A percentile compares a stretch with the other conserved stretches of the same genome.
These are phyloP conservation scores for Cyclotella choctawhatcheeana DNA, from an alignment of 108 stramenopile genomes.

Conservation along the genomic window DNA sequence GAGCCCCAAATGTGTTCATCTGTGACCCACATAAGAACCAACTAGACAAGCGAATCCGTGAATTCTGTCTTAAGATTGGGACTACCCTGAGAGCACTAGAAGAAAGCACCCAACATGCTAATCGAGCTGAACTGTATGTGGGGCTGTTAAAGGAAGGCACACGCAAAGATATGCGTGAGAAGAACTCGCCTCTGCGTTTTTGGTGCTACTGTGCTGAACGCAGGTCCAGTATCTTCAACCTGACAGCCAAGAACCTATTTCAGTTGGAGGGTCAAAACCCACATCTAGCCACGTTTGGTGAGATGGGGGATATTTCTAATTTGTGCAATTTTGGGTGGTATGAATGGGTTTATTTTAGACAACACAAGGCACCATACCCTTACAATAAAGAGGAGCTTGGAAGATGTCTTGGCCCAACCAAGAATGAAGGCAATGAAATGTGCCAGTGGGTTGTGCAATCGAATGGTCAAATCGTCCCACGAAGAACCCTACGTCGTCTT, in stretches of 20 bases:
- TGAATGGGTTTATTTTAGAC: constrained; percentile 49
- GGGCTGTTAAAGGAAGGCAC: constrained; percentile 49
- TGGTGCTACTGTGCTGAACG: constrained; percentile 60
- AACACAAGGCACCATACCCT: constrained; percentile 1
- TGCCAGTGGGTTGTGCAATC: neutral
- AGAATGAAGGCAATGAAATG: constrained; percentile 23
- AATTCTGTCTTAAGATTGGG: constrained; percentile 32
- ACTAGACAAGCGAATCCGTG: neutral
- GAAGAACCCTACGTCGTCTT: neutral
- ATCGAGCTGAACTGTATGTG: constrained; percentile 46
- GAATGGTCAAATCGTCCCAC: neutral
- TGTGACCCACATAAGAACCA: constrained; percentile 31
- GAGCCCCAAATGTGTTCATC: constrained; percentile 42
- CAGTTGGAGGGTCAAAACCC: constrained; percentile 45
- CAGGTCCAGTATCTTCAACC: constrained; percentile 35
- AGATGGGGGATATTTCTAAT: constrained; percentile 50
- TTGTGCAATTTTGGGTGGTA: constrained; percentile 52
- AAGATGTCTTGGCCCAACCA: constrained; percentile 43
- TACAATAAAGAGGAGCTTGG: constrained; percentile 17
- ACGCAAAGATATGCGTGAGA: constrained; percentile 15
- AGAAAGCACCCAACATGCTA: constrained; percentile 41
- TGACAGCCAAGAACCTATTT: constrained; percentile 48
- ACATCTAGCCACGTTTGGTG: constrained; percentile 29
- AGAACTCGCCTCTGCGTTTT: constrained; percentile 22
- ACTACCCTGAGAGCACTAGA: constrained; percentile 31